Percentiles rank a stretch among this genome's conserved stretches.
These are phyloP conservation scores for Santalum album DNA, from an alignment of 164 flowering plant species.

Conservation along the genomic window DNA sequence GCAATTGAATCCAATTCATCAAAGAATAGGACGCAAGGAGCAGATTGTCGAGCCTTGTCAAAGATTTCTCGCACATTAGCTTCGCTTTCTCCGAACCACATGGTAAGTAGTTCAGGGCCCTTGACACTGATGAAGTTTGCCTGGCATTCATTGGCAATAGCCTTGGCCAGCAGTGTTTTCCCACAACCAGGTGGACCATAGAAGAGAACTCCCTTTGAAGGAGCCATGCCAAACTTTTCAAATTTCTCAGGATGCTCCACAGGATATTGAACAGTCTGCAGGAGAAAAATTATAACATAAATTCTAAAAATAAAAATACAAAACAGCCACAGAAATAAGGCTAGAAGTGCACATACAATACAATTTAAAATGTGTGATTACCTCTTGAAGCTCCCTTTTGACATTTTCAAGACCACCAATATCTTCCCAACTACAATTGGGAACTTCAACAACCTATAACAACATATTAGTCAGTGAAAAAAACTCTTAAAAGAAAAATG, in stretches of 20 bases:
- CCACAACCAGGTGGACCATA: conserved; percentile 97
- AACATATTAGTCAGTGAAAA: background rate
- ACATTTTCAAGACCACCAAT: conserved; percentile 88
- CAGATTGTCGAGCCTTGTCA: conserved; percentile 87
- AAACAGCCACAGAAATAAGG: background rate
- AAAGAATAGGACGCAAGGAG: conserved; percentile 84
- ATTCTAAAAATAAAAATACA: background rate
- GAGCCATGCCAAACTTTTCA: conserved; percentile 91
- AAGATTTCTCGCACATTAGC: conserved; percentile 84
- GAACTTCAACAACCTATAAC: conserved; percentile 77
- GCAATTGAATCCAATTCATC: conserved; percentile 92
- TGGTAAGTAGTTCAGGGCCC: conserved; percentile 87
- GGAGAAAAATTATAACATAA: background rate
- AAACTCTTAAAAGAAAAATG: too few relatives aligned
- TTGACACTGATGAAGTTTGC: conserved; percentile 83
- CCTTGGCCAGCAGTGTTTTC: conserved; percentile 77
- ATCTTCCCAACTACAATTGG: conserved; percentile 76
- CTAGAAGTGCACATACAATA: background rate
- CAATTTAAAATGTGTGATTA: conserved; percentile 10
- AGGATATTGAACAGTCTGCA: conserved; percentile 88
- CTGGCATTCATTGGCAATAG: conserved; percentile 87
- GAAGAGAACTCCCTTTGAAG: conserved; percentile 87
- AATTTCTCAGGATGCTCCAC: conserved; percentile 94
- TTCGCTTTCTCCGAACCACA: conserved; percentile 97
- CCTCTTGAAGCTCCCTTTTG: conserved; percentile 91